phyloP scores from a whole-genome alignment of 352 stramenopile genomes.

The Phytophthora melonis region DNA sequence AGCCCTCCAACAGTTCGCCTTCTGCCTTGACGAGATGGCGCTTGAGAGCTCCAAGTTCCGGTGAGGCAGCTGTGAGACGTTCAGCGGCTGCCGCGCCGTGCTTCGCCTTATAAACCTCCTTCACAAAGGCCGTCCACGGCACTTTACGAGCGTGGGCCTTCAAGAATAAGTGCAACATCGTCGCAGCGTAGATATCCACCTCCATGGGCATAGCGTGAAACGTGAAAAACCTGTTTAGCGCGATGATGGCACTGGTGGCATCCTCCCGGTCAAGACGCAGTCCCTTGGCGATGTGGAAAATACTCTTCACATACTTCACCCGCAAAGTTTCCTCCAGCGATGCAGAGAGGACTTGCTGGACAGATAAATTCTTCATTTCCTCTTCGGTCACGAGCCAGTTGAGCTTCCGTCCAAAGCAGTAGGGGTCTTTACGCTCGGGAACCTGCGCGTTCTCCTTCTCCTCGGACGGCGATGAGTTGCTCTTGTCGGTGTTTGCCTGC shows the following conservation, averaged over 20 bases:
- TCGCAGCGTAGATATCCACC: constrained; percentile 71
- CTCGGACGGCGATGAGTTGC: constrained; percentile 23
- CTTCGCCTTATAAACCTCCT: constrained; percentile 76
- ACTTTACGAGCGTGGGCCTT: constrained; percentile 76
- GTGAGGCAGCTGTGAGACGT: constrained; percentile 41
- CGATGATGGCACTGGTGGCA: constrained; percentile 77
- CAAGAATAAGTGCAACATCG: constrained; percentile 80
- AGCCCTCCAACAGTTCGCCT: constrained; percentile 68
- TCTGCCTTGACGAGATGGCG: constrained; percentile 72
- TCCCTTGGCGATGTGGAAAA: constrained; percentile 70
- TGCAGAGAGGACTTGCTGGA: constrained; percentile 70
- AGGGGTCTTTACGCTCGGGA: constrained; percentile 35
- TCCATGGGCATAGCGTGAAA: constrained; percentile 80
- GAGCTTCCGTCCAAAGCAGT: constrained; percentile 77
- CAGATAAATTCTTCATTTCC: constrained; percentile 61
- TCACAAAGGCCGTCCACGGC: constrained; percentile 70
- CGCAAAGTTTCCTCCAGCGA: constrained; percentile 75
- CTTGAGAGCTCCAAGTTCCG: constrained; percentile 62
- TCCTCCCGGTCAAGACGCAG: constrained; percentile 77
- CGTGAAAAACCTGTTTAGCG: constrained; percentile 82
- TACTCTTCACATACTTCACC: constrained; percentile 67
- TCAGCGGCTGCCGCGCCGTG: constrained; percentile 37
- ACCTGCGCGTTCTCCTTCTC: constrained; percentile 30
- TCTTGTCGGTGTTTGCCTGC: constrained; percentile 32
- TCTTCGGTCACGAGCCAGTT: constrained; percentile 79